Evolutionary conservation across 306 rosid species (phyloP), one percentile per base, ranked within the genome.

Genomic region (Casuarina glauca): DNA sequence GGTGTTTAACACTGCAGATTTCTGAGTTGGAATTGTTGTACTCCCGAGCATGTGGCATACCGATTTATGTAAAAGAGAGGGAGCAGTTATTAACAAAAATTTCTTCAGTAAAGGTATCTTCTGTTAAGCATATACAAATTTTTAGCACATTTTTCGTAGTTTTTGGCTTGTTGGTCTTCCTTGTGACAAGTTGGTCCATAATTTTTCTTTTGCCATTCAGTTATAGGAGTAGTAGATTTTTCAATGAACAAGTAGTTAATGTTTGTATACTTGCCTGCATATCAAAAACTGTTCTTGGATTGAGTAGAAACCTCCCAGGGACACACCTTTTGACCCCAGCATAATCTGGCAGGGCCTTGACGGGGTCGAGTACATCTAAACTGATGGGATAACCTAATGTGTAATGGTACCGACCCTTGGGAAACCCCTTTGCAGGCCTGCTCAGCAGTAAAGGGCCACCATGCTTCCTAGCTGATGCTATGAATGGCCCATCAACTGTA

Each of bases 21-120:
- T 83, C 88, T 70, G 94, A 89, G 82, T 88, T 93, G 97, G 97
- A 93, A 82, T 70, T 72, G 72, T 74, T 95, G 76, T 79, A 91
- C 89, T 83, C 92, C 80, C 86, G 81, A 93, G 88, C 79, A 75
- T 76, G 88, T 74, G 87, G 82, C 80, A 82, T 89, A 48, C 97
- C 97, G 46, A 70, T 93, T 80, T 74, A 86, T 50, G 71, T 91
- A 72, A 86, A 86, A 75, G 93, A 87, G 84, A 86, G 85, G 48
- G 88, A 89, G 74, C 84, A 85, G 41, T 84, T 95, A 63, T 82
- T 57, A 76, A 85, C 81, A 71, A 88, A 79, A 76, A 84, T 88
- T 86, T 88, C 82, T 50, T 85, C 85, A 49, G 79, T 84, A 6
- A 86, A 93, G 93, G 98, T 95, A 84, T 61, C 52, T 64, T 63